These are phyloP conservation scores for Pseudogymnoascus sp. DNA, from an alignment of 2,329 filamentous ascomycete genomes.

Conservation along the genomic window DNA sequence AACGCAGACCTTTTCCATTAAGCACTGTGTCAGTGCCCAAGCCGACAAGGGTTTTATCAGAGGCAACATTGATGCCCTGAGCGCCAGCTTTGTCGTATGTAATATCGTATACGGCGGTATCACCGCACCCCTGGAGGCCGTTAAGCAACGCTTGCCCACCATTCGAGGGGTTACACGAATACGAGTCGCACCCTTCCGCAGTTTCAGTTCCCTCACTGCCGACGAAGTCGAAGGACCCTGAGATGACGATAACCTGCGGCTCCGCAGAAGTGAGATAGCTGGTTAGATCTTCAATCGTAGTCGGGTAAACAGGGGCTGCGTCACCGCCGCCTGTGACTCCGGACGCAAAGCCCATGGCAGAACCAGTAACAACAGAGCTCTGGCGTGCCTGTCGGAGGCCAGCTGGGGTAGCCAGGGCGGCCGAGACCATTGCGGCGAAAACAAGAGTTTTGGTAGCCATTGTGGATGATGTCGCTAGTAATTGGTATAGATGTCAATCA, in stretches of 20 bases:
- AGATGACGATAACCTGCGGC: slow-evolving; percentile 51
- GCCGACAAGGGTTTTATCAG: slow-evolving; percentile 24
- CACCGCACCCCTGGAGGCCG: slow-evolving; percentile 13
- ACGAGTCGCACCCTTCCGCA: neutral
- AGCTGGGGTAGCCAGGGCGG: neutral
- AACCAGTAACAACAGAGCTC: neutral
- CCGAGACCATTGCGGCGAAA: neutral
- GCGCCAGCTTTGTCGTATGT: slow-evolving; percentile 16
- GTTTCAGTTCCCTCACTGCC: slow-evolving; percentile 14
- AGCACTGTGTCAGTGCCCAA: slow-evolving; percentile 17
- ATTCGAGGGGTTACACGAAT: slow-evolving; percentile 11
- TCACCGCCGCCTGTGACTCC: slow-evolving; percentile 47
- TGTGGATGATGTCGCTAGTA: neutral
- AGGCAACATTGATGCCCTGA: slow-evolving; percentile 20
- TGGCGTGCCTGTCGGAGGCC: neutral
- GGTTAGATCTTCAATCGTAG: slow-evolving; percentile 46
- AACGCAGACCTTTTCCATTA: slow-evolving; percentile 21
- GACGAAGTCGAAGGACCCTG: slow-evolving; percentile 34
- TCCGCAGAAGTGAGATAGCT: slow-evolving; percentile 32
- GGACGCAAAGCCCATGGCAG: neutral
- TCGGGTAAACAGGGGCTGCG: slow-evolving; percentile 46
- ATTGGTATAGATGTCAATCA: neutral
- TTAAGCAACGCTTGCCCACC: slow-evolving; percentile 16
- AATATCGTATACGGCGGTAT: slow-evolving; percentile 1
- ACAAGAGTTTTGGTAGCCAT: neutral